These are phyloP conservation scores for Populus ilicifolia DNA, from an alignment of 345 rosid genomes.

Conservation along the genomic window DNA sequence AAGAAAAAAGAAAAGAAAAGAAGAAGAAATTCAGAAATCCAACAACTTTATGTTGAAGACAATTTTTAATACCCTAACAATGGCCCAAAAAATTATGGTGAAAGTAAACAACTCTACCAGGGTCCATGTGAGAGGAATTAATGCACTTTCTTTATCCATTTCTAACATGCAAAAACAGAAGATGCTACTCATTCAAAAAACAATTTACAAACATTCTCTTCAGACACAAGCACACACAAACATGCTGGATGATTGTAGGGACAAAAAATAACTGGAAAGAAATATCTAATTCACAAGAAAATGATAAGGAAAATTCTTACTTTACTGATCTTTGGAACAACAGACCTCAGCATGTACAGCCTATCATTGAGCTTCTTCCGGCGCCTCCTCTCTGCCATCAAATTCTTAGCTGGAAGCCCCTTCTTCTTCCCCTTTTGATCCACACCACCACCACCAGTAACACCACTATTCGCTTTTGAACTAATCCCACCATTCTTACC, in stretches of 20 bases:
- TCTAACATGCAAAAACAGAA: slow-evolving; percentile 1
- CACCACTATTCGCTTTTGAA: slow-evolving; percentile 42
- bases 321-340: slow-evolving; percentile 98
- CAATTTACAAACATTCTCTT: not conserved
- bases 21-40: no score
- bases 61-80: not conserved
- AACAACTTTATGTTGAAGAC: not conserved
- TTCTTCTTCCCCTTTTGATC: slow-evolving; percentile 53
- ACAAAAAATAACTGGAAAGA: not conserved
- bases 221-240: not conserved
- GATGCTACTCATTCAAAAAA: not conserved
- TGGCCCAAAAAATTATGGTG: slow-evolving; percentile 6
- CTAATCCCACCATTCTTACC: slow-evolving; percentile 38
- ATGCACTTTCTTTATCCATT: slow-evolving; percentile 1
- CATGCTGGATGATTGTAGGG: slow-evolving; percentile 8
- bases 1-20: not conserved
- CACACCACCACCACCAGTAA: slow-evolving; percentile 23
- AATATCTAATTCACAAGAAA: slow-evolving; percentile 21
- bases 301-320: slow-evolving; percentile 40
- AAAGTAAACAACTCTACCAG: not conserved
- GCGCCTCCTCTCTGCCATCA: slow-evolving; percentile 71
- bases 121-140: slow-evolving; percentile 27
- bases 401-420: slow-evolving; percentile 64
- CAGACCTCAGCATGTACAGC: slow-evolving; percentile 84
- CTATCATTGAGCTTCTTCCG: slow-evolving; percentile 63